phyloP scores from a whole-genome alignment of 805 yeast species.

The Gaillardinia entomophila region DNA sequence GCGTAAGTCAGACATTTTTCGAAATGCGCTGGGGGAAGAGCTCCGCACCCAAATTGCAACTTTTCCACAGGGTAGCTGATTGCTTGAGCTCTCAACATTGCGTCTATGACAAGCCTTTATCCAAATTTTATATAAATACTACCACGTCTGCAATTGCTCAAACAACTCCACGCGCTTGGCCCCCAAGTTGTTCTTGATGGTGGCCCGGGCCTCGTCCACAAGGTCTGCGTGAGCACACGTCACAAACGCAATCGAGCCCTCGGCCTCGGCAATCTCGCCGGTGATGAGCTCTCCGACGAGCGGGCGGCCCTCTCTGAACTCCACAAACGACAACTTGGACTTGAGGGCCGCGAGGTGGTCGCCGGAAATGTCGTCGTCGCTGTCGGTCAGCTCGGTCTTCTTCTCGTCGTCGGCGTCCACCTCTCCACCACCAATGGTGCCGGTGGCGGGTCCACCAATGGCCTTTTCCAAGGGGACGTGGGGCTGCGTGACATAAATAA shows the following conservation, averaged over 20 bases:
- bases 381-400: neutral
- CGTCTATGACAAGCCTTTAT: too few relatives aligned
- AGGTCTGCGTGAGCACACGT: slow-evolving; percentile 13
- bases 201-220: slow-evolving; percentile 10
- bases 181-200: slow-evolving; percentile 8
- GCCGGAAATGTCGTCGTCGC: neutral
- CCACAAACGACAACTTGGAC: slow-evolving; percentile 5
- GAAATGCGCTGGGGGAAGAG: too few relatives aligned
- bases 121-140: too few relatives aligned
- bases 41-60: too few relatives aligned
- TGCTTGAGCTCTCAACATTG: too few relatives aligned
- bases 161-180: slow-evolving; percentile 12
- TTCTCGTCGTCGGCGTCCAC: neutral
- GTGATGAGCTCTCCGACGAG: slow-evolving; percentile 7
- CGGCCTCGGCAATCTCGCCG: slow-evolving; percentile 8
- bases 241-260: slow-evolving; percentile 8
- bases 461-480: slow-evolving; percentile 5
- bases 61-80: too few relatives aligned
- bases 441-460: neutral
- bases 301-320: slow-evolving; percentile 12
- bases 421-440: neutral
- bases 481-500: slow-evolving; percentile 26
- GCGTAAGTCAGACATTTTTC: too few relatives aligned
- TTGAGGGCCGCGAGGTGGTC: neutral
- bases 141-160: slow-evolving; percentile 13